Conservation (phyloP, 2,329 filamentous ascomycete species). For the Orbilia oligospora region DNA sequence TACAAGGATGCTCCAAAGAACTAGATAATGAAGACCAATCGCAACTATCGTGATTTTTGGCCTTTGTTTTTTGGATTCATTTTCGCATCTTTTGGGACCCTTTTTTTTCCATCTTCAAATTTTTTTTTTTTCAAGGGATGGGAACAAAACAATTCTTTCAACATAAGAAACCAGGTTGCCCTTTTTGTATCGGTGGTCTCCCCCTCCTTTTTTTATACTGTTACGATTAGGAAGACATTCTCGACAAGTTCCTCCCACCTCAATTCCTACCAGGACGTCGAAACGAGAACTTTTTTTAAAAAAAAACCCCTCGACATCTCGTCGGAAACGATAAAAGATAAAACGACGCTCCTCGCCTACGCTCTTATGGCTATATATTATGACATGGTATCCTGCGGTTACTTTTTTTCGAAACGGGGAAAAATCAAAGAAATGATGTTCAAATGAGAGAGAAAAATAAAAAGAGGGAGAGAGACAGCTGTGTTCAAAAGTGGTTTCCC, state of each 20-base stretch:
- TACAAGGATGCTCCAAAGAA: conserved; percentile 86
- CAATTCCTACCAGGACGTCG: conserved; percentile 12
- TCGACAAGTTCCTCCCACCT: conserved; percentile 33
- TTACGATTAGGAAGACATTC: conserved; percentile 41
- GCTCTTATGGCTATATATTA: conserved; percentile 18
- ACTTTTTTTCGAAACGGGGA: not conserved
- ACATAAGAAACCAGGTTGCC: conserved; percentile 63
- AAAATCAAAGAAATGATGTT: conserved; percentile 2
- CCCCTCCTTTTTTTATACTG: conserved; percentile 58
- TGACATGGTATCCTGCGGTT: conserved; percentile 20
- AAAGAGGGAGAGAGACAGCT: conserved; percentile 18
- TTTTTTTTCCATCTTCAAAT: conserved; percentile 65
- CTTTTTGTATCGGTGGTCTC: conserved; percentile 67
- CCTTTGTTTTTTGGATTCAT: conserved; percentile 67
- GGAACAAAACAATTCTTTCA: conserved; percentile 66
- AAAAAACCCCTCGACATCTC: not conserved
- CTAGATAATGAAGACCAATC: conserved; percentile 62
- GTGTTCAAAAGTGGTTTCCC: conserved; percentile 26
- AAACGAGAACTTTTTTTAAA: conserved; percentile 14
- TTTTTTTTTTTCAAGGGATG: conserved; percentile 65
- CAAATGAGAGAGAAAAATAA: not conserved
- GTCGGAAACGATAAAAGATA: conserved; percentile 8
- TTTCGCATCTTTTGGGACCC: conserved; percentile 67
- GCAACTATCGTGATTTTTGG: conserved; percentile 65
- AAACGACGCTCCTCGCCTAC: conserved; percentile 5